phyloP scores from a whole-genome alignment of 2,329 filamentous ascomycete genomes.

The Nemania diffusa region DNA sequence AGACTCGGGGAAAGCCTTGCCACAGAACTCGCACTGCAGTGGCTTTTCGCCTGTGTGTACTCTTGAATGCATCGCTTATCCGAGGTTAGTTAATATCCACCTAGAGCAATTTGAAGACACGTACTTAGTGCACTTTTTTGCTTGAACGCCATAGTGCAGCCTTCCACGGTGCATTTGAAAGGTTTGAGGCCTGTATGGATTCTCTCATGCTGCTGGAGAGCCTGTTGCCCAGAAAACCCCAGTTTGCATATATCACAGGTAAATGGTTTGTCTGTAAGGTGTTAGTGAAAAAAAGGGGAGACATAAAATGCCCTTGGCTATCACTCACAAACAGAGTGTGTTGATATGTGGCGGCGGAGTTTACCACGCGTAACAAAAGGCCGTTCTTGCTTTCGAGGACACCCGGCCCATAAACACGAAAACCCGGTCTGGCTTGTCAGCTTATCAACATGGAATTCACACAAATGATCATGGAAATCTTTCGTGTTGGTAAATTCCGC shows the following conservation, averaged over 20 bases:
- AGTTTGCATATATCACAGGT: constrained; percentile 65
- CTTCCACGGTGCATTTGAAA: constrained; percentile 62
- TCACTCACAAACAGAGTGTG: constrained; percentile 49
- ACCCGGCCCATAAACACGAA: constrained; percentile 48
- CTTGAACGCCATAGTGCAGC: constrained; percentile 69
- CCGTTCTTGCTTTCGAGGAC: constrained; percentile 42
- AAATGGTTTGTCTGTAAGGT: constrained; percentile 65
- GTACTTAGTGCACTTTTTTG: constrained; percentile 74
- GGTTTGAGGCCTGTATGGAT: constrained; percentile 74
- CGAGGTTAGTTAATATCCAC: constrained; percentile 9
- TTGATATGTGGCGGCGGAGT: constrained; percentile 47
- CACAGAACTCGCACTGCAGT: constrained; percentile 67
- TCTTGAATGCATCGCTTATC: constrained; percentile 73
- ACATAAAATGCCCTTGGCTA: not conserved
- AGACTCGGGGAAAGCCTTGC: constrained; percentile 70
- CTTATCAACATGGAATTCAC: constrained; percentile 41
- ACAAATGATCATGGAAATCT: constrained; percentile 46
- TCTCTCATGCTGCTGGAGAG: constrained; percentile 73
- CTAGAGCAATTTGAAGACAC: constrained; percentile 40
- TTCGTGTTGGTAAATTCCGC: constrained; percentile 39
- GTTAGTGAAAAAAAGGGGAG: constrained; percentile 29
- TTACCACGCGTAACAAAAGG: constrained; percentile 49
- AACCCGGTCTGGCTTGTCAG: constrained; percentile 45
- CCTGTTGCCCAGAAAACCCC: constrained; percentile 73
- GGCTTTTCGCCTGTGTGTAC: constrained; percentile 74